Evolutionary conservation across 345 rosid genomes (phyloP).

Genomic region (Salix udensis): DNA sequence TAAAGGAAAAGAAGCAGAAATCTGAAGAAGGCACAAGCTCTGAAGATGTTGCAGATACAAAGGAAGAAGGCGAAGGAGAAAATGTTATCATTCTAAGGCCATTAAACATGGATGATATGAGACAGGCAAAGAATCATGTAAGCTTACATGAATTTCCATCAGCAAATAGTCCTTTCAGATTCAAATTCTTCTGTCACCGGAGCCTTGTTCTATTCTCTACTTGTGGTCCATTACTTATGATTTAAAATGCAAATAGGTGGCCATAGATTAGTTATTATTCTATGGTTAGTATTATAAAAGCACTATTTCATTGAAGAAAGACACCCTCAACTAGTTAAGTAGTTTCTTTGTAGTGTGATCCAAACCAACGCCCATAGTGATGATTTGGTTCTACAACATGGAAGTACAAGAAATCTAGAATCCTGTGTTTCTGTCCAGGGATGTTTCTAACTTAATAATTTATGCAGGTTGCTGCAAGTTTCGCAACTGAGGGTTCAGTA

Average conservation of each 20-base stretch:
- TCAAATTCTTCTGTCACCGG: not conserved
- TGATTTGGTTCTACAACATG: not conserved
- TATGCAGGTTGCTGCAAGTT: constrained; percentile 83
- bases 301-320: not conserved
- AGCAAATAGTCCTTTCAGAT: not conserved
- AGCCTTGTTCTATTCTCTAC: not conserved
- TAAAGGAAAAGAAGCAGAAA: constrained; percentile 63
- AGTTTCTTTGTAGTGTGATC: not conserved
- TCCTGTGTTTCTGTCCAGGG: not conserved
- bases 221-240: not conserved
- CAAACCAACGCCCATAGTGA: not conserved
- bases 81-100: constrained; percentile 58
- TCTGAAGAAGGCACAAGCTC: constrained; percentile 55
- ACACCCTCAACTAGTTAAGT: not conserved
- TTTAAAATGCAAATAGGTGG: not conserved
- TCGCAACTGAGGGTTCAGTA: constrained; percentile 70
- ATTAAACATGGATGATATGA: constrained; percentile 86
- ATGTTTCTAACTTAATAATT: not conserved
- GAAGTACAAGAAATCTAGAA: not conserved
- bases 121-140: constrained; percentile 92
- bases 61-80: constrained; percentile 58
- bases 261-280: not conserved
- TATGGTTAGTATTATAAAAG: not conserved
- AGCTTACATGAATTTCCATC: not conserved
- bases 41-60: constrained; percentile 40